Evolutionary conservation across 495 filamentous ascomycete genomes (phyloP).

Genomic region (Neurospora sp.): DNA sequence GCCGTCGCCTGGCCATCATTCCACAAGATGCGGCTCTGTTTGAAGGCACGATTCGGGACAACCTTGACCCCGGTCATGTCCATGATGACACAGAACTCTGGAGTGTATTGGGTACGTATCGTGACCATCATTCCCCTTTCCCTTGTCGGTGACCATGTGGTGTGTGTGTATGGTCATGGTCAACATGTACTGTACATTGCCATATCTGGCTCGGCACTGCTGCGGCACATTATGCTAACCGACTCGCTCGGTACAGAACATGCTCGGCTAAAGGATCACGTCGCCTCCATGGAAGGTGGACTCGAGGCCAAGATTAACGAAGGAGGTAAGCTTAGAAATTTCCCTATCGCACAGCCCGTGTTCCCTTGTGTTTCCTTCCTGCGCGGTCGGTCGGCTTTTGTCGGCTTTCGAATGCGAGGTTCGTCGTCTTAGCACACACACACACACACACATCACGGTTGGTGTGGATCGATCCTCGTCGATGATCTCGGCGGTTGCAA

Average conservation of each 20-base stretch:
- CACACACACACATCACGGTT: not conserved
- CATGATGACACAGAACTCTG: conserved; percentile 97
- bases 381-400: conserved; percentile 21
- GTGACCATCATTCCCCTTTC: conserved; percentile 14
- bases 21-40: conserved; percentile 97
- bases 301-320: conserved; percentile 87
- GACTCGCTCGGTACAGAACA: conserved; percentile 51
- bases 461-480: not conserved
- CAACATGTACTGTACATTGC: not conserved
- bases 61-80: conserved; percentile 88
- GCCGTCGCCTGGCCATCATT: conserved; percentile 90
- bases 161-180: conserved; percentile 6
- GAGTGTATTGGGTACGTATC: conserved; percentile 77
- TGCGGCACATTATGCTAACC: conserved; percentile 14
- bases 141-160: conserved; percentile 10
- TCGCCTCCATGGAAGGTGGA: conserved; percentile 76
- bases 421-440: not conserved
- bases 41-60: conserved; percentile 91
- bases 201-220: not conserved
- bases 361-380: conserved; percentile 4
- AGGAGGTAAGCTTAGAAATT: conserved; percentile 58
- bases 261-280: conserved; percentile 84
- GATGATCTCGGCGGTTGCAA: not conserved
- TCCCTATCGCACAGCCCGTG: not conserved
- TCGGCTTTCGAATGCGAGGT: conserved; percentile 20